Base-by-base conservation (phyloP, 1,284 basidiomycete genomes). In the Salmacisia buchloeana region DNA sequence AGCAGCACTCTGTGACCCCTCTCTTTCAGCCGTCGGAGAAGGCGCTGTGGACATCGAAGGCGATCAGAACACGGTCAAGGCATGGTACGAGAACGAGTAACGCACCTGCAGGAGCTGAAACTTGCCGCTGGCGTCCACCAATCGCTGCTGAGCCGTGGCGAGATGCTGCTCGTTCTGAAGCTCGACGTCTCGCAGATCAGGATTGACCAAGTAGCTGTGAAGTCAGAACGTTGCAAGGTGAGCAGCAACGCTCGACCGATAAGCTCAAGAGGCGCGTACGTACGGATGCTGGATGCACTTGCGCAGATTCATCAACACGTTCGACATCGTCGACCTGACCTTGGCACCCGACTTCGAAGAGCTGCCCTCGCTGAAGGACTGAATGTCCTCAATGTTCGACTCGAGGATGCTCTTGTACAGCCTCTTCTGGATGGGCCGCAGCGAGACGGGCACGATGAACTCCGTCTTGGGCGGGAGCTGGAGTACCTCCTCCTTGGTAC, bases 401-500 rank as follows among this genome's bases (percentile, higher is more conserved):
- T 72, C 69, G 18, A 74, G 65, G 23, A 74, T 66, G 35, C 64
- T 68, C 36, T 89, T 87, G 77, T 93, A 97, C 7, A 97, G 85
- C 73, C 91, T 87, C 78, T 91, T 92, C 77, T 97, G 94, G 34
- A 97, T 81, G 0, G 88, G 86, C 0, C 90, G 85, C 86, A 97
- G 88, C 12, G 91, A 91, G 38, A 97, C 85, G 0, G 94, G 94
- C 0, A 97, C 88, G 70, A 97, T 94, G 63, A 85, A 82, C 69
- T 85, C 84, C 59, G 83, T 81, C 82, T 96, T 94, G 0, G 91
- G 90, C 23, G 94, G 94, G 13, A 97, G 84, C 69, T 91, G 86
- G 36, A 97, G 84, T 1, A 97, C 94, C 75, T 96, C 91, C 65
- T 88, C 89, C 82, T 97, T 97, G 73, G 92, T 87, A 23, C 94